Evolutionary conservation across 805 yeast species (phyloP), one percentile per base, ranked within the genome.

Genomic region (Pichia scutulata): DNA sequence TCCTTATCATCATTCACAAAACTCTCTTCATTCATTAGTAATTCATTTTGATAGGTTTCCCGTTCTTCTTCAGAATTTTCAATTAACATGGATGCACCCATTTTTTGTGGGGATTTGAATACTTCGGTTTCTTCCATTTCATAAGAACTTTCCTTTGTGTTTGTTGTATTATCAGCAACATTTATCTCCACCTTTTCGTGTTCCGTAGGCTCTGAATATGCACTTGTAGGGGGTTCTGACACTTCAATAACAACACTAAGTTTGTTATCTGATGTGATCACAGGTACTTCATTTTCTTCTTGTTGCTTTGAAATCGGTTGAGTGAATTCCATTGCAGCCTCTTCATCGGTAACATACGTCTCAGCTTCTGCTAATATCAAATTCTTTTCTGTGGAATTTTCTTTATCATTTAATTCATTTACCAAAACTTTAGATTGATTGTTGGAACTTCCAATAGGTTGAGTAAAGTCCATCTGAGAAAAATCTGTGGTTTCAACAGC

Each of bases 401-500:
- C 7, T 33, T 33, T 33, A 33, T 33, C 18, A 6, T 16, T 7
- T 2, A 33, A 7, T n/a, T 33, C 19, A 14, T 5, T 6, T 1
- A 7, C 10, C 5, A 8, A 6, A 33, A 33, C 36, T 16, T 14
- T 13, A 4, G n/a, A n/a, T 33, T 33, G 5, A 33, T 16, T 33
- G 19, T 33, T 16, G 18, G 10, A 16, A 33, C 2, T n/a, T 5
- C 1, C n/a, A 14, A 43, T 40, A 4, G 50, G 54, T 26, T 59
- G 59, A 6, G 59, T 57, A 16, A 55, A 40, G 30, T 57, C 59
- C 59, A 55, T 53, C 10, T 44, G 42, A 2, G 37, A 28, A 28
- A 28, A 28, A 3, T 28, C 33, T 13, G 33, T 28, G n/a, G 33
- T n/a, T 28, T 6, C 37, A 33, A n/a, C 37, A 33, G 19, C 10